Conservation (phyloP, 2,329 filamentous ascomycete species). For the Chaetomiaceae sp. region DNA sequence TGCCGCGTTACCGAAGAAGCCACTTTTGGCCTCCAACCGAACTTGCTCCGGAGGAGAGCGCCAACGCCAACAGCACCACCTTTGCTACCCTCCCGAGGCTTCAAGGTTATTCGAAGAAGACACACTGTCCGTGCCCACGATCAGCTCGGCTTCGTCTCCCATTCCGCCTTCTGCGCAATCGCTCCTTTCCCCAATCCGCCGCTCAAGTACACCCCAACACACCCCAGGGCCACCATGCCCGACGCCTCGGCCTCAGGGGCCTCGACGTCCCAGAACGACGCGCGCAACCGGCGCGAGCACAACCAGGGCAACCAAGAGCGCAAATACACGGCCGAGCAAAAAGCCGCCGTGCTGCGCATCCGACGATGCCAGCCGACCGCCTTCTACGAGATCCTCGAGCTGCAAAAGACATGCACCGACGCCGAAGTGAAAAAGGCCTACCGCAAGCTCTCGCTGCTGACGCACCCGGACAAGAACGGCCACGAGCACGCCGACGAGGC, state of each 20-base stretch:
- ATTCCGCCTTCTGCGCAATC: too few species aligned
- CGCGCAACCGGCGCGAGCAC: slow-evolving; percentile 54
- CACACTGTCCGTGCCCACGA: too few species aligned
- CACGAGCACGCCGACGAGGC: slow-evolving; percentile 94
- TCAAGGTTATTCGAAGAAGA: too few species aligned
- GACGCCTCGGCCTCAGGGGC: slow-evolving; percentile 53
- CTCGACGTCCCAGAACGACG: slow-evolving; percentile 40
- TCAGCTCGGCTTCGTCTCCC: too few species aligned
- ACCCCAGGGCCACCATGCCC: slow-evolving; percentile 34
- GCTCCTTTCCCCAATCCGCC: not conserved
- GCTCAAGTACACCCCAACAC: not conserved
- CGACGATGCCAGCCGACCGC: slow-evolving; percentile 77
- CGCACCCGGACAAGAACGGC: slow-evolving; percentile 98
- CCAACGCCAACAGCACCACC: too few species aligned
- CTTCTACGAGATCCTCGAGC: slow-evolving; percentile 90
- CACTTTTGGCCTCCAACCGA: too few species aligned
- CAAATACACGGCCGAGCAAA: slow-evolving; percentile 83
- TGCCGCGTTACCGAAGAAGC: too few species aligned
- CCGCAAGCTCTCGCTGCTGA: slow-evolving; percentile 86
- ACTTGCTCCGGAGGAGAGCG: too few species aligned
- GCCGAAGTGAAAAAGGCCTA: slow-evolving; percentile 96
- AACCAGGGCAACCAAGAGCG: slow-evolving; percentile 73
- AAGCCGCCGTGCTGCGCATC: slow-evolving; percentile 85
- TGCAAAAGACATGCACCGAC: slow-evolving; percentile 65
- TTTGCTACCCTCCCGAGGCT: too few species aligned